Evolutionary conservation across 2,329 filamentous ascomycete species (phyloP), one percentile per base, ranked within the genome.

Genomic region (Botrytis tulipae): DNA sequence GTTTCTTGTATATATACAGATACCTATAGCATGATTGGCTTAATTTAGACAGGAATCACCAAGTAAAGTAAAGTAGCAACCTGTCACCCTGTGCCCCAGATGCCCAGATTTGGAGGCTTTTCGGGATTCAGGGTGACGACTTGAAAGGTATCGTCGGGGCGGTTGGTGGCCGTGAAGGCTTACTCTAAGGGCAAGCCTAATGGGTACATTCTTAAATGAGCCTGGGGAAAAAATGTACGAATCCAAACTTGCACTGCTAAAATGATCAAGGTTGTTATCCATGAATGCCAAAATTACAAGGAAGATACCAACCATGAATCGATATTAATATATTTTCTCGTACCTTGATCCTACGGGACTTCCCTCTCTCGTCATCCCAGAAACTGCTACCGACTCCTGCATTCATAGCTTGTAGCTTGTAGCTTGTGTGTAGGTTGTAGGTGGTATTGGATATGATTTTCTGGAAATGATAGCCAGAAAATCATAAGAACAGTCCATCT

Each of bases 1-100:
- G 12, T 16, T 54, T 54, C 48, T n/a, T 54, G 14, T 20, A 35
- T 48, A 16, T 66, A 16, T 20, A 67, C 40, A 42, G 7, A 20
- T 37, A 18, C 32, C 63, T 67, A 51, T 51, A 67, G 44, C 44
- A 67, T 37, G 29, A 66, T 48, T 35, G 63, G 44, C 63, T 37
- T 51, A 37, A 51, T 67, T 20, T 37, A 29, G 46, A 67, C 7
- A 29, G 44, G 32, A 54, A 51, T 35, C 32, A 51, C 32, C 63
- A 51, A 29, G 44, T 22, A 51, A 20, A n/a, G 44, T 37, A n/a
- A 37, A 51, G 10, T 32, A 37, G 10, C 22, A 37, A 29, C 37
- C 60, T 37, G 29, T 22, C 20, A 48, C 12, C 42, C 61, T 65
- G 25, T 35, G n/a, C 25, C 61, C 61, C 40, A 65, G 40, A 46